Evolutionary conservation across 768 basidiomycete genomes (phyloP), one percentile per base, ranked within the genome.

Genomic region (Fibroporia radiculosa): DNA sequence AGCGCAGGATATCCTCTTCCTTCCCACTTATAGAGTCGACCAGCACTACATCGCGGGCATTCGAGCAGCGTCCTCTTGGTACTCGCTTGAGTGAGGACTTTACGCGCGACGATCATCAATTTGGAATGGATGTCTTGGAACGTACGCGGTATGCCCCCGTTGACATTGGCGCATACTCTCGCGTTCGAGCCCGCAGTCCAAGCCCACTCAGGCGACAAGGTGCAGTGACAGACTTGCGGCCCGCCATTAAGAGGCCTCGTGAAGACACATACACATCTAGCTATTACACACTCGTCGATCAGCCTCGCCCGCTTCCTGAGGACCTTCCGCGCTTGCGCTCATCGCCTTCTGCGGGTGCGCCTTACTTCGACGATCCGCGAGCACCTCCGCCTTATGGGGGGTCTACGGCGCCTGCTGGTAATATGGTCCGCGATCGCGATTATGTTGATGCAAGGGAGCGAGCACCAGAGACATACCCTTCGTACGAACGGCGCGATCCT

Each of bases 141-240:
- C 51, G 52, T 13, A 33, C 50, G 5, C 47, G 54, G 7, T 59
- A 55, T 46, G 54, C 53, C 7, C 48, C 51, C 10, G 40, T 46
- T 34, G 51, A 52, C 14, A 27, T 45, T 11, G 35, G 33, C 54
- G 5, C 45, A 4, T 58, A 46, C 42, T 54, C 54, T 13, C 56
- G 61, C 8, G 55, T 62, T 5, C 52, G 59, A 11, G 50, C 51
- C 8, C 54, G 61, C 13, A 62, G 61, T 42, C 59, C 57, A 24
- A 60, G 55, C 20, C 61, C 60, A 10, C 10, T 49, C 6, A 26
- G 51, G 12, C 34, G 52, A 32, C 35, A 41, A 13, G 44, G 47
- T 2, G 48, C 36, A 11, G 42, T 51, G 25, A 57, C 59, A 40
- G 56, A 59, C 40, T 10, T 54, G 34, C 57, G 59, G 3, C 59